A percentile compares a stretch with the other conserved stretches of the same genome.
phyloP scores from a whole-genome alignment of 495 filamentous ascomycete species.

The Xylaria sp. region DNA sequence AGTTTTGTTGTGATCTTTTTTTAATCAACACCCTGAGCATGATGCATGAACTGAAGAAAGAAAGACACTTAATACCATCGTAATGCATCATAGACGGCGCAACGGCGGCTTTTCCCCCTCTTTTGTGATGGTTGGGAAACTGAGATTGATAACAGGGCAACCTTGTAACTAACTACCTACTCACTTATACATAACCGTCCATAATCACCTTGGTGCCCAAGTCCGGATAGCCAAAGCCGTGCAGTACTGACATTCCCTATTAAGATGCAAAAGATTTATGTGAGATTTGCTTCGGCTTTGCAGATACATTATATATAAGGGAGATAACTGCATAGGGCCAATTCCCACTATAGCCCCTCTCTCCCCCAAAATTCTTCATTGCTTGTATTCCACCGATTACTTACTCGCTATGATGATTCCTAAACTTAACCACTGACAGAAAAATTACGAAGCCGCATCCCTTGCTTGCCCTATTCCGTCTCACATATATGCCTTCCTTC shows the following conservation, averaged over 20 bases:
- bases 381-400: not conserved
- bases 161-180: conserved; percentile 23
- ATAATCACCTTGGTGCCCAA: not conserved
- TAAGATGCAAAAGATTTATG: not conserved
- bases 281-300: not conserved
- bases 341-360: not conserved
- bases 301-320: too few relatives aligned
- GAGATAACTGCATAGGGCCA: too few relatives aligned
- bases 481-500: not conserved
- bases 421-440: not conserved
- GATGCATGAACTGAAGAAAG: conserved; percentile 26
- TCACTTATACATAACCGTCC: not conserved
- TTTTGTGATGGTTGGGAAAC: conserved; percentile 8
- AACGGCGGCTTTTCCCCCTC: not conserved
- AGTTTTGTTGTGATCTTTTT: conserved; percentile 20
- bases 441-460: not conserved
- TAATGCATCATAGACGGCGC: conserved; percentile 33
- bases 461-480: not conserved
- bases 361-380: too few relatives aligned
- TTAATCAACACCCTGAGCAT: conserved; percentile 15
- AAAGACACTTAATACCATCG: conserved; percentile 16
- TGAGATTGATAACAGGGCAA: conserved; percentile 28
- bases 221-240: not conserved
- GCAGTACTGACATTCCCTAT: not conserved
- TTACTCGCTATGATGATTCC: not conserved